Conservation (phyloP, 2,329 filamentous ascomycete genomes). For the Talaromyces verruculosus region DNA sequence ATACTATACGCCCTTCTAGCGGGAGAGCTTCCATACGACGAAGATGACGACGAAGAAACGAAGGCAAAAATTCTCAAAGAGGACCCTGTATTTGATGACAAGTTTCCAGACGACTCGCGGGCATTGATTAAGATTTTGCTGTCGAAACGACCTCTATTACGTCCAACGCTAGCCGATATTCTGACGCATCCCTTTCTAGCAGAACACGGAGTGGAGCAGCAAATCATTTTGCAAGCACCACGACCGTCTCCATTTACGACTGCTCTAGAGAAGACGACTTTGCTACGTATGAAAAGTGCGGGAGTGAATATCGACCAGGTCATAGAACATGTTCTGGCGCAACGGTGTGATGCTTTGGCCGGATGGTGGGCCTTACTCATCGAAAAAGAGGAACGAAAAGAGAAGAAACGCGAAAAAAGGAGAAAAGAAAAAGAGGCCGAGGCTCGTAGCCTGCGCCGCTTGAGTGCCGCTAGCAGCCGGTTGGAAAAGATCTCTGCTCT, state of each 20-base stretch:
- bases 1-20: conserved; percentile 83
- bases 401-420: conserved; percentile 74
- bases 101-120: conserved; percentile 74
- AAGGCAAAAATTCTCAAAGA: conserved; percentile 80
- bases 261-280: conserved; percentile 79
- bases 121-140: conserved; percentile 76
- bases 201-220: conserved; percentile 83
- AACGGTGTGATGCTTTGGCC: conserved; percentile 83
- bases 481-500: conserved; percentile 78
- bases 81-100: conserved; percentile 81
- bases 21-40: conserved; percentile 86
- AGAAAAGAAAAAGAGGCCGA: conserved; percentile 82
- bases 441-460: conserved; percentile 71
- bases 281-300: conserved; percentile 88
- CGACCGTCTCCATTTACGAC: conserved; percentile 82
- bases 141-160: conserved; percentile 82
- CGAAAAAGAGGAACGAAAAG: conserved; percentile 91
- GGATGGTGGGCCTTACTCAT: conserved; percentile 96
- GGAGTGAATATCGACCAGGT: conserved; percentile 93
- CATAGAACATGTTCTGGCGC: conserved; percentile 87
- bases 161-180: conserved; percentile 81
- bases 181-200: conserved; percentile 82
- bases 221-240: conserved; percentile 80
- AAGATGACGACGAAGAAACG: conserved; percentile 87
- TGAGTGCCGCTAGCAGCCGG: conserved; percentile 87